Base-by-base conservation (phyloP, 108 stramenopile species). In the Nannochloropsis salina region DNA sequence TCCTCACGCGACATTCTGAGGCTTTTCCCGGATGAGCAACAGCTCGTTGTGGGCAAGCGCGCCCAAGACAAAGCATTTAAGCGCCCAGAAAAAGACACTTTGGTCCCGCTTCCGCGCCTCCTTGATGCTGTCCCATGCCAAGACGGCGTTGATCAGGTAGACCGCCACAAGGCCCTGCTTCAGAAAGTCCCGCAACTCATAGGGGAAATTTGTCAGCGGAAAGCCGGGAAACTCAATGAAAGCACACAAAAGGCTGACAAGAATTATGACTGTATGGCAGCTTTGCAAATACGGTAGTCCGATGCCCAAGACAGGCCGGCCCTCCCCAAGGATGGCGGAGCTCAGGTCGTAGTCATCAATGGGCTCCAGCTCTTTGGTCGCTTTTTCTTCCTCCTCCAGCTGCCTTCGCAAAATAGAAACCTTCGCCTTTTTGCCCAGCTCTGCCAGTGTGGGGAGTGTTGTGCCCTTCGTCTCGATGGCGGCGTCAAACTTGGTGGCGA, bases 131-230 rank as follows among this genome's bases (percentile, higher is more conserved):
- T 83, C 79, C 79, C 44, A 81, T 6, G 87, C 45, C 44, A 87
- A 80, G 44, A 41, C 83, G 42, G 80, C 44, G 45, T 87, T 87
- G 83, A 87, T 87, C 3, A 45, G 43, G 42, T 87, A 87, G 40
- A 51, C 43, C 43, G 84, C 87, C 5, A 87, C 44, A 41, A 87
- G 44, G 40, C 90, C 31, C 84, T 83, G 44, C 90, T 90, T 87
- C 42, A 90, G 85, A 81, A 90, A 90, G 9, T 86, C 81, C 9
- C 90, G 86, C 31, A 90, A 42, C 84, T 90, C 89, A 44, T 88
- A 88, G n/a, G 90, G 90, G 12, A 90, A 88, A 43, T 89, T 86
- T 1, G 90, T 90, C 86, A 90, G 85, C 20, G 90, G 90, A 82
- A 89, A 86, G 43, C 90, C 90, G 2, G 90, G 90, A 3, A 86